A percentile compares a stretch with the other conserved stretches of the same genome.
Conservation (phyloP, 1,284 basidiomycete genomes). For the Cutaneotrichosporon daszewskae region DNA sequence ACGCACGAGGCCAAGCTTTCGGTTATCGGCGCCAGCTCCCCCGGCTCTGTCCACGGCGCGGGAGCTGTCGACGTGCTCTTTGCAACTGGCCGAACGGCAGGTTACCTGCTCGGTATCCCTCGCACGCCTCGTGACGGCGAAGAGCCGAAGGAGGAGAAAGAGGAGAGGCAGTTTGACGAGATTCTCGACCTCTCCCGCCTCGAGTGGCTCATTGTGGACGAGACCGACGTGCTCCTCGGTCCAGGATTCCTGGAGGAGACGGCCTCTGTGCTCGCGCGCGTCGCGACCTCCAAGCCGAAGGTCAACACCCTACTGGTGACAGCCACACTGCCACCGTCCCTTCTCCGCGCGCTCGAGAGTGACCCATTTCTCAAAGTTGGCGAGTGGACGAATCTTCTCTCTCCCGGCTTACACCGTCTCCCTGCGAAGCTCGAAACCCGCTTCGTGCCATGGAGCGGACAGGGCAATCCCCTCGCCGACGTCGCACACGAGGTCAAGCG, state of each 20-base stretch:
- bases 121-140: constrained; percentile 52
- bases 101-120: constrained; percentile 79
- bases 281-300: constrained; percentile 48
- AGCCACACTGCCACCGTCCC: constrained; percentile 74
- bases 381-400: constrained; percentile 59
- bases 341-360: constrained; percentile 64
- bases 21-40: constrained; percentile 58
- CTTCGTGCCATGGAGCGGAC: constrained; percentile 64
- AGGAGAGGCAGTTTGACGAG: background rate
- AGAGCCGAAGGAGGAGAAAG: constrained; percentile 3
- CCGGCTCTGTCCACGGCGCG: constrained; percentile 34
- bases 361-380: constrained; percentile 52
- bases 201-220: constrained; percentile 81
- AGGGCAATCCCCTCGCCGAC: constrained; percentile 67
- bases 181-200: constrained; percentile 41
- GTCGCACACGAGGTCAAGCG: constrained; percentile 65
- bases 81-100: constrained; percentile 69
- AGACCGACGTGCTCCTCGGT: constrained; percentile 83
- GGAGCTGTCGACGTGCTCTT: constrained; percentile 62
- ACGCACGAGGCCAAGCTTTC: constrained; percentile 69
- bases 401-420: constrained; percentile 69
- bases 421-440: constrained; percentile 64
- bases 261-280: constrained; percentile 55
- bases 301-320: constrained; percentile 65
- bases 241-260: constrained; percentile 72